A percentile compares a stretch with the other conserved stretches of the same genome.
Conservation (phyloP, 768 basidiomycete genomes). For the Tylopilus felleus region DNA sequence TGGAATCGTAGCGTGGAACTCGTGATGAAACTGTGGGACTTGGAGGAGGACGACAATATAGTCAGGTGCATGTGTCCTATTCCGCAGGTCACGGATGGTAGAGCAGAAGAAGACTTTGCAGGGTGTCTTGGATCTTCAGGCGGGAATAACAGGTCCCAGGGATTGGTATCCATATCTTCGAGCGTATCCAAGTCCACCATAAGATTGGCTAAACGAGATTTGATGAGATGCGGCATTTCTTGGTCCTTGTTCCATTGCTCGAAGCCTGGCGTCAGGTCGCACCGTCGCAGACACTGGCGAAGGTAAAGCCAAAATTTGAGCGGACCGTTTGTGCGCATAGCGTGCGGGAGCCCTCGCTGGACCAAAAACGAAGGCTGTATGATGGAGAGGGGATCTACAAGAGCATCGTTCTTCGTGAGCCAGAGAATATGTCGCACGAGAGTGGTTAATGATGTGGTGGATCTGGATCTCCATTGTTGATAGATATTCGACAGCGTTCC, state of each 20-base stretch:
- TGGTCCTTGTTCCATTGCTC: conserved; percentile 20
- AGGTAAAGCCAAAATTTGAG: conserved; percentile 82
- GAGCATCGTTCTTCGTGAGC: conserved; percentile 45
- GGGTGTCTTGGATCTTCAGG: conserved; percentile 4
- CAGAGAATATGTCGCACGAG: conserved; percentile 49
- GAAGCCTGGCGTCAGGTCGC: conserved; percentile 27
- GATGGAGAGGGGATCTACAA: conserved; percentile 75
- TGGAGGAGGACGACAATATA: conserved; percentile 19
- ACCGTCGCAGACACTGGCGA: conserved; percentile 50
- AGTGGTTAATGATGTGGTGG: conserved; percentile 32
- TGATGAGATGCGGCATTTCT: conserved; percentile 36
- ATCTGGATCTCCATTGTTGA: conserved; percentile 31
- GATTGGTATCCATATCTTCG: conserved; percentile 22
- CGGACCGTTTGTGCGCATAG: conserved; percentile 60
- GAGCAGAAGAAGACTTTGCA: conserved; percentile 5
- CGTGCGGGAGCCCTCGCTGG: conserved; percentile 66
- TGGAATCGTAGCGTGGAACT: conserved; percentile 26
- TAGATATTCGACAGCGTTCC: conserved; percentile 16
- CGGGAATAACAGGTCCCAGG: conserved; percentile 24
- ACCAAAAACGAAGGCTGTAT: conserved; percentile 83
- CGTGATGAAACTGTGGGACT: conserved; percentile 22
- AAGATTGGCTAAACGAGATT: conserved; percentile 34
- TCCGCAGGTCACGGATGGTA: conserved; percentile 13
- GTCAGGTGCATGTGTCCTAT: conserved; percentile 19
- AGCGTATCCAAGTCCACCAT: conserved; percentile 45